Evolutionary conservation across 192 early-diverging fungal genomes (phyloP).

Genomic region (Backusella tuberculispora): DNA sequence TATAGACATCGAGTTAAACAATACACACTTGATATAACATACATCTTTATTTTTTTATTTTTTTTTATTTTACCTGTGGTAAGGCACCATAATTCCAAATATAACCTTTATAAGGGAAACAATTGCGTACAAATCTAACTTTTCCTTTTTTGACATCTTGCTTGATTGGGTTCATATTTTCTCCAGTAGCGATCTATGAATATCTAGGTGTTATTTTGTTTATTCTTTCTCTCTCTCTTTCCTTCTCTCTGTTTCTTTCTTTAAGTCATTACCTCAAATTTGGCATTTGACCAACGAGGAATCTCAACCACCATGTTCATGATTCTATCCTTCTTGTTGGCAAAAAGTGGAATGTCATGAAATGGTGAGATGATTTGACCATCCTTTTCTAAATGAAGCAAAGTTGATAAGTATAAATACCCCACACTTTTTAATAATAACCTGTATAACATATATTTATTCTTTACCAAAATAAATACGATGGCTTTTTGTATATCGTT

Average conservation of each 20-base stretch:
- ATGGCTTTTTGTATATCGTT: constrained; percentile 19
- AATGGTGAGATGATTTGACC: constrained; percentile 91
- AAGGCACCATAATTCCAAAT: constrained; percentile 99
- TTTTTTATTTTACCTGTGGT: constrained; percentile 68
- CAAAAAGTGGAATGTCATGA: constrained; percentile 98
- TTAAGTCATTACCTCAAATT: constrained; percentile 72
- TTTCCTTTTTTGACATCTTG: constrained; percentile 99
- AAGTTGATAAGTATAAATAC: neutral
- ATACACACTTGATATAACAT: neutral
- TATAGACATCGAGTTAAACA: neutral
- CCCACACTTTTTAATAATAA: neutral
- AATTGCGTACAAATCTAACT: constrained; percentile 97
- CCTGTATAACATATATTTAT: too few species aligned
- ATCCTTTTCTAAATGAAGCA: constrained; percentile 62
- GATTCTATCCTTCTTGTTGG: constrained; percentile 85
- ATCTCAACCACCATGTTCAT: constrained; percentile 99
- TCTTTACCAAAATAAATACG: constrained; percentile 32
- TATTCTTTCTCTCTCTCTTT: neutral
- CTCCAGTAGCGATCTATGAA: constrained; percentile 90
- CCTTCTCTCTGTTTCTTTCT: neutral
- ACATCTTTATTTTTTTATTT: neutral
- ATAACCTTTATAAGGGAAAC: constrained; percentile 99
- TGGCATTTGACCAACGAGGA: constrained; percentile 99
- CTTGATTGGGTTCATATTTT: constrained; percentile 96
- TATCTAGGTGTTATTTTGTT: too few species aligned